These are phyloP conservation scores for Phragmites australis DNA, from an alignment of 176 grass and related monocot species.

Conservation along the genomic window DNA sequence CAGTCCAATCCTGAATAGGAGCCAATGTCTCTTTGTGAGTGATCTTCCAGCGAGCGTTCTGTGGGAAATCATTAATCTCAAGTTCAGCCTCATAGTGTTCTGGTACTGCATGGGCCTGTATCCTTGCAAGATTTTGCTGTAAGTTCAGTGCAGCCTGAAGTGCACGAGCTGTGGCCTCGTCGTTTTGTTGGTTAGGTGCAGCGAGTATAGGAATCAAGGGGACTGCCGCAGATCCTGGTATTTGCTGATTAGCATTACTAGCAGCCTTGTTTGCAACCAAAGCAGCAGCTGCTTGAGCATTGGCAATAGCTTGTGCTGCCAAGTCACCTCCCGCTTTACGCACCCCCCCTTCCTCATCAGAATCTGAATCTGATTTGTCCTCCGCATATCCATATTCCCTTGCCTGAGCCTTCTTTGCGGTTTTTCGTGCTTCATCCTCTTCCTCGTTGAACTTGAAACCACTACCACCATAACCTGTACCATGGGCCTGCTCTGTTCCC, in stretches of 20 bases:
- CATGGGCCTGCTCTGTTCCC: constrained; percentile 87
- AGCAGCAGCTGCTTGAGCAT: constrained; percentile 72
- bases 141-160: constrained; percentile 89
- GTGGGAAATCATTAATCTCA: constrained; percentile 95
- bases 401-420: constrained; percentile 84
- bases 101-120: constrained; percentile 88
- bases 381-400: constrained; percentile 95
- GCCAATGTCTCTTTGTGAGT: constrained; percentile 93
- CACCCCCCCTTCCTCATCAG: constrained; percentile 78
- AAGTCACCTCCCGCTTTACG: constrained; percentile 76
- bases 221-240: constrained; percentile 26
- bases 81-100: constrained; percentile 97
- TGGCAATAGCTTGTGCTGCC: constrained; percentile 59
- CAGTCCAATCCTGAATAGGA: constrained; percentile 92
- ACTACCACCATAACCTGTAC: constrained; percentile 94
- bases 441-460: constrained; percentile 98
- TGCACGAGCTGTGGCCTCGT: constrained; percentile 80
- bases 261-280: constrained; percentile 62
- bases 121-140: constrained; percentile 80
- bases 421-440: constrained; percentile 89
- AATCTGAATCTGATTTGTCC: constrained; percentile 94
- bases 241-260: constrained; percentile 49
- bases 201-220: constrained; percentile 59
- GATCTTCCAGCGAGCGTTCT: constrained; percentile 92
- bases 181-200: constrained; percentile 50